Percentiles rank a stretch among this genome's conserved stretches.
These are phyloP conservation scores for Coemansia sp. DNA, from an alignment of 192 early-diverging fungal genomes.

Conservation along the genomic window DNA sequence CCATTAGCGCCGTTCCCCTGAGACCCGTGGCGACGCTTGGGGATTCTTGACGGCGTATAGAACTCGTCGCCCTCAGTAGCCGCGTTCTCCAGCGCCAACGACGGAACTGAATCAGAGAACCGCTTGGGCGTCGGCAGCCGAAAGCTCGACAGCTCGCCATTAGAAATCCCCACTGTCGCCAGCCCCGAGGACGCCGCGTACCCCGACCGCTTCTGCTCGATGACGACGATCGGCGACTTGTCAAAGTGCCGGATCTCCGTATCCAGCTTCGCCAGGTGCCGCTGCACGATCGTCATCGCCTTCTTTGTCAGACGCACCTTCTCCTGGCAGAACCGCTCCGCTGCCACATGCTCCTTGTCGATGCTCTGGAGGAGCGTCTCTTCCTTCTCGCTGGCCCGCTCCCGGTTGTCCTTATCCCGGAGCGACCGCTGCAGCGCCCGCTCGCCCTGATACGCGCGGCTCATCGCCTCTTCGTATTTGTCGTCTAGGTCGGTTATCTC, in stretches of 20 bases:
- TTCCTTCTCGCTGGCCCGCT: conserved; percentile 20
- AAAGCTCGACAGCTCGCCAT: conserved; percentile 38
- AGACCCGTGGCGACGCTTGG: conserved; percentile 29
- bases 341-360: conserved; percentile 22
- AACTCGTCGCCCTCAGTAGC: conserved; percentile 19
- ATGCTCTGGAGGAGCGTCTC: conserved; percentile 16
- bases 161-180: conserved; percentile 27
- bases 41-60: conserved; percentile 41
- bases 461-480: conserved; percentile 38
- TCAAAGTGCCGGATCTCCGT: conserved; percentile 48
- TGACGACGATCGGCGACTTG: conserved; percentile 23
- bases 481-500: conserved; percentile 52
- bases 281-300: conserved; percentile 45
- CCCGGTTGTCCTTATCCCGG: conserved; percentile 30
- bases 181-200: background rate
- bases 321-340: conserved; percentile 30
- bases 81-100: conserved; percentile 17
- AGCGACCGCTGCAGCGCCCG: conserved; percentile 26
- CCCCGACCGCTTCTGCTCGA: background rate
- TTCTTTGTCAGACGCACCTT: conserved; percentile 44
- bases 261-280: conserved; percentile 44
- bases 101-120: conserved; percentile 26
- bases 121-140: conserved; percentile 32
- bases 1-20: background rate
- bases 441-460: conserved; percentile 22